Conservation (phyloP, 805 yeast genomes). For the Metschnikowia henanensis region DNA sequence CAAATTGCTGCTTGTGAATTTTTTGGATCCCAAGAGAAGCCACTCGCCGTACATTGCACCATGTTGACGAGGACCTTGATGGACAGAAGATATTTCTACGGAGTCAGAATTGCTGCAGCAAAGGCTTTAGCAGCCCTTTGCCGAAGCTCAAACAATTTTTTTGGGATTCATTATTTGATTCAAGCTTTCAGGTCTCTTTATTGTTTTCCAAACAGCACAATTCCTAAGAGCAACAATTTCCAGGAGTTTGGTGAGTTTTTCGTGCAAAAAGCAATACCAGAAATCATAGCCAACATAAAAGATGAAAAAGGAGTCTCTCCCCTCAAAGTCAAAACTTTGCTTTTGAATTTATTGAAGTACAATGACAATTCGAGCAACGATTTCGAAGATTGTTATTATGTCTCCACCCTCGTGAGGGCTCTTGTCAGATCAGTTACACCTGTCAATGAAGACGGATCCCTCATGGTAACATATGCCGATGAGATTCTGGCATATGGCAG, state of each 20-base stretch:
- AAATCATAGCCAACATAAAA: slow-evolving; percentile 57
- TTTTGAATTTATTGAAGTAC: slow-evolving; percentile 72
- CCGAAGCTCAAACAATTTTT: slow-evolving; percentile 54
- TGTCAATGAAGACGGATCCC: slow-evolving; percentile 12
- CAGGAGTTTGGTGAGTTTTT: slow-evolving; percentile 66
- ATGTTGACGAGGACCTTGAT: slow-evolving; percentile 74
- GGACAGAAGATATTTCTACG: slow-evolving; percentile 85
- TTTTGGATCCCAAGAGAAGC: slow-evolving; percentile 61
- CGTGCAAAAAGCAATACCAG: slow-evolving; percentile 67
- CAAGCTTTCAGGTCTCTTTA: slow-evolving; percentile 66
- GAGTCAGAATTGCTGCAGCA: slow-evolving; percentile 87
- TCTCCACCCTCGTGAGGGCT: slow-evolving; percentile 56
- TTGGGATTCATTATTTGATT: slow-evolving; percentile 73
- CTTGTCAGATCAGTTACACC: slow-evolving; percentile 40
- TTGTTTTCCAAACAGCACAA: slow-evolving; percentile 62
- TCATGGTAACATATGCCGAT: slow-evolving; percentile 2
- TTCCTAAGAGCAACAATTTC: slow-evolving; percentile 83
- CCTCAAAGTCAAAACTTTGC: slow-evolving; percentile 53
- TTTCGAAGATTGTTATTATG: slow-evolving; percentile 70
- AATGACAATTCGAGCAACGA: slow-evolving; percentile 83
- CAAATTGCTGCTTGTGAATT: slow-evolving; percentile 80
- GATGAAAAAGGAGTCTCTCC: slow-evolving; percentile 65
- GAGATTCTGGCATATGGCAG: slow-evolving; percentile 5
- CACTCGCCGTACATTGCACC: slow-evolving; percentile 68
- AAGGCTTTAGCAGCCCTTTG: slow-evolving; percentile 71